Percentiles rank a stretch among this genome's conserved stretches.
Conservation (phyloP, 108 stramenopile species). For the Skeletonema potamos region DNA sequence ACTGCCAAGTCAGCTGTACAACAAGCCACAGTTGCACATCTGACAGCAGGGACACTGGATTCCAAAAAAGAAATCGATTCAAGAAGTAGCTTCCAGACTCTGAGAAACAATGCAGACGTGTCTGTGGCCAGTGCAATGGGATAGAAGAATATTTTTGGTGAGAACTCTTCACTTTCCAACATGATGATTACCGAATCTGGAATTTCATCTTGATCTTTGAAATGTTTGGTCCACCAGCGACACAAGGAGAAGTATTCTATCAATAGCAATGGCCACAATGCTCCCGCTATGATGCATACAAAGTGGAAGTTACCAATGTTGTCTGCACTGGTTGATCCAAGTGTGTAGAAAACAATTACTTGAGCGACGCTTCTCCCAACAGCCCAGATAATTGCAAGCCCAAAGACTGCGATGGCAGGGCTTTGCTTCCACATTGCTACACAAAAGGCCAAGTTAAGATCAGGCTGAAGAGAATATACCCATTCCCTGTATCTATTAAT, state of each 20-base stretch:
- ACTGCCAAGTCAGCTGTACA: constrained; percentile 19
- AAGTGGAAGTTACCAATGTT: not conserved
- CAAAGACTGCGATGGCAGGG: constrained; percentile 9
- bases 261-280: constrained; percentile 23
- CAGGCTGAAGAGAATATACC: constrained; percentile 33
- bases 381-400: not conserved
- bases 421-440: constrained; percentile 31
- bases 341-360: not conserved
- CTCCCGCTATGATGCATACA: not conserved
- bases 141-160: not conserved
- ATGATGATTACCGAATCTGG: constrained; percentile 13
- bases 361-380: not conserved
- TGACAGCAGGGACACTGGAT: constrained; percentile 34
- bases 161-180: constrained; percentile 6
- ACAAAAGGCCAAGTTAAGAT: constrained; percentile 17
- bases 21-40: constrained; percentile 34
- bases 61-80: constrained; percentile 36
- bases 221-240: constrained; percentile 18
- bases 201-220: not conserved
- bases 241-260: constrained; percentile 22
- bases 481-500: constrained; percentile 26
- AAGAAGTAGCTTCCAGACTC: constrained; percentile 18
- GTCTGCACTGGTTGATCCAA: not conserved
- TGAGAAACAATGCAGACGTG: constrained; percentile 12
- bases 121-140: not conserved